Base-by-base conservation (phyloP, 2,329 filamentous ascomycete genomes). In the Sordariomycetes sp. region DNA sequence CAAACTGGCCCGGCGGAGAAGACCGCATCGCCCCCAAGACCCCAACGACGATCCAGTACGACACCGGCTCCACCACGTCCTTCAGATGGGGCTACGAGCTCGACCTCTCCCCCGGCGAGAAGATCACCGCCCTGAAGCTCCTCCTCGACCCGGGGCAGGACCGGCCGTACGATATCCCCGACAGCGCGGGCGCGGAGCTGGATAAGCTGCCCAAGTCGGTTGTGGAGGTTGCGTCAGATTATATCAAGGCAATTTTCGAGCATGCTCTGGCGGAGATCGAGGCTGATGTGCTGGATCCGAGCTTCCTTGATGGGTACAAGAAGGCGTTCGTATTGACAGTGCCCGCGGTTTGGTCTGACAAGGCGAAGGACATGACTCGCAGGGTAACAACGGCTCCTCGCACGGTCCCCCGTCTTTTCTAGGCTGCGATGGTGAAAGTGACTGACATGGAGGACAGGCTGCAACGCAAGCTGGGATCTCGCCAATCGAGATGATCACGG, bases 101-200 rank as follows among this genome's bases (percentile, higher is more conserved):
- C 20, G 52, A 54, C 8, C 15, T 54, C 5, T 22, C 52, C n/a
- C 6, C 22, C 3, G 32, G 17, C 12, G 52, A 54, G 10, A 54
- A 54, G n/a, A 54, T 54, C 20, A 54, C 34, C 25, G 52, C 32
- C 17, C 52, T 54, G 32, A 54, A 54, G 34, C 52, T 54, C 17
- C 52, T 54, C 12, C 34, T 54, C 10, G 52, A 54, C 52, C 52
- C 52, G 1, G 52, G 22, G 4, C 52, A 54, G 20, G 28, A 39
- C 20, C 52, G 52, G 17, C 52, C 52, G 12, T 54, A 54, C 22
- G 10, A 15, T 25, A 15, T 53, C 51, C 25, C 51, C 22, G n/a
- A 39, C n/a, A 24, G 12, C 28, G 4, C 6, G 5, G n/a, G 20
- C 50, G 20, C 24, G 22, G 52, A 54, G 32, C 36, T 54, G 5